These are phyloP conservation scores for Leptographium procerum DNA, from an alignment of 2,329 filamentous ascomycete species.

Conservation along the genomic window DNA sequence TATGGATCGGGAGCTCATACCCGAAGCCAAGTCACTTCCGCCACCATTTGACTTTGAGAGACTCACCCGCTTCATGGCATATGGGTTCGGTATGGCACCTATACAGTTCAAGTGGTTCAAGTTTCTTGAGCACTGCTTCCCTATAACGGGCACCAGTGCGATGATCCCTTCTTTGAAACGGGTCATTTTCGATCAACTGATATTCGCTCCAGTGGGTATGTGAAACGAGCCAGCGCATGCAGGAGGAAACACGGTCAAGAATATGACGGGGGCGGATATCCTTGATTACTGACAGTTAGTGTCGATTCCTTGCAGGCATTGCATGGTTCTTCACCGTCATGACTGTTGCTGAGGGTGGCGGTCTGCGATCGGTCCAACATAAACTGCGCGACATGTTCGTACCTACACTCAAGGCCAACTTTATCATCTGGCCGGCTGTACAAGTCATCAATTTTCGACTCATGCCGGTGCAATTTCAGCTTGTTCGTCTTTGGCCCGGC, in stretches of 20 bases:
- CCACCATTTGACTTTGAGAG: conserved; percentile 93
- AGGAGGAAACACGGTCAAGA: neutral
- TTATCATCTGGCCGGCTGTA: conserved; percentile 85
- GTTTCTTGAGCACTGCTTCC: conserved; percentile 72
- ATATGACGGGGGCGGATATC: neutral
- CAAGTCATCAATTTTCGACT: conserved; percentile 94
- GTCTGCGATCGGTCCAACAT: conserved; percentile 61
- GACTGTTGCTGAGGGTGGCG: conserved; percentile 90
- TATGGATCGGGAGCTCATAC: conserved; percentile 53
- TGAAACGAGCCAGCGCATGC: neutral
- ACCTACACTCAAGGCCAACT: conserved; percentile 92
- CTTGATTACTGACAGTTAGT: neutral
- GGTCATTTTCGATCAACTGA: conserved; percentile 81
- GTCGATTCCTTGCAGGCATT: conserved; percentile 36
- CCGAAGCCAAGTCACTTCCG: conserved; percentile 50
- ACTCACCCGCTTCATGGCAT: conserved; percentile 89
- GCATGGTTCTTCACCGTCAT: conserved; percentile 89
- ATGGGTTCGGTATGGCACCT: conserved; percentile 92
- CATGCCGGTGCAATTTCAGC: conserved; percentile 91
- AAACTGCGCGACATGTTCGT: conserved; percentile 93
- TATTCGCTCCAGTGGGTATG: conserved; percentile 80
- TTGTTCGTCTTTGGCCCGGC: conserved; percentile 52
- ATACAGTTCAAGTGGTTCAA: conserved; percentile 94
- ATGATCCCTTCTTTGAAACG: conserved; percentile 76
- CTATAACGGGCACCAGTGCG: conserved; percentile 65